Evolutionary conservation across 2,329 filamentous ascomycete genomes (phyloP), one percentile per base, ranked within the genome.

Genomic region (Pezicula radicicola): DNA sequence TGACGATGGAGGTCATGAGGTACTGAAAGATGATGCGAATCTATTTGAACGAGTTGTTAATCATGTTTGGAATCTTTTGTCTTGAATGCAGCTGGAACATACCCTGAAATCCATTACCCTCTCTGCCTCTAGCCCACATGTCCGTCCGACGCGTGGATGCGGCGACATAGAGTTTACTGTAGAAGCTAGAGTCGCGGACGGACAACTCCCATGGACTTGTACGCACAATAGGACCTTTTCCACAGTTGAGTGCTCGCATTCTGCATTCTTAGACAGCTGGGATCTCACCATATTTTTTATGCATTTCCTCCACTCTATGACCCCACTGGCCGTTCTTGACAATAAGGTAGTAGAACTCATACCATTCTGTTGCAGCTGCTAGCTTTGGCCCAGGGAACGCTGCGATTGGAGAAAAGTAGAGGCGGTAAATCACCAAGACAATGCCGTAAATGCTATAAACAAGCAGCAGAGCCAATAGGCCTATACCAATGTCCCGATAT

Each of bases 271-370:
- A 3, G 12, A 15, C 2, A 21, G 19, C 48, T 25, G 58, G 25
- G 53, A 6, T n/a, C 30, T n/a, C 39, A 19, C 73, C 73, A 53
- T 75, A 76, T 55, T 62, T 59, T 39, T 70, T 59, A 57, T 76
- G 73, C 63, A 76, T 60, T 47, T 72, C 63, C 42, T 68, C 62
- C 37, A 76, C 72, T 53, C 73, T 66, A 55, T 66, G 71, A 10
- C 64, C 71, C 50, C 73, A 75, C 55, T 70, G 63, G 1, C 72
- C 73, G 4, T 67, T 65, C 4, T 68, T 60, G 43, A 72, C 46
- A 25, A 72, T 63, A 49, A 75, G 71, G 50, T 73, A 75, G 59
- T 72, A 76, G 7, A 50, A 48, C n/a, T 58, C 52, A 37, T 61
- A 61, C 58, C 51, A 60, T 3, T 30, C 18, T 3, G 59, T 62